These are phyloP conservation scores for Aaosphaeria pasadenensis DNA, from an alignment of 2,329 filamentous ascomycete genomes.

Conservation along the genomic window DNA sequence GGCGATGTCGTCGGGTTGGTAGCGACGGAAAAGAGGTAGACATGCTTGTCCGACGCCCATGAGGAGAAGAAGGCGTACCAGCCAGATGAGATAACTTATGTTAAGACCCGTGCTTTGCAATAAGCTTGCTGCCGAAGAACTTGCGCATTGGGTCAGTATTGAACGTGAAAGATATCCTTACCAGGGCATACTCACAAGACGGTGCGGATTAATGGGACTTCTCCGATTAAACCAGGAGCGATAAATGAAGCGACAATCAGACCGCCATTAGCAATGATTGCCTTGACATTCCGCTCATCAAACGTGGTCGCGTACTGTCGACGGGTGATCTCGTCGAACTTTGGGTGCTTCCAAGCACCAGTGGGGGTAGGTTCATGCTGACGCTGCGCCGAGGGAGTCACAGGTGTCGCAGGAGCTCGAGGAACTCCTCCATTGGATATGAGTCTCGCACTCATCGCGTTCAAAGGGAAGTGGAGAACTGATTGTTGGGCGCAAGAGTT, in stretches of 20 bases:
- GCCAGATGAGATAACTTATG: conserved; percentile 38
- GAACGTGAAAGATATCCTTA: not conserved
- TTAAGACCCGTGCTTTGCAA: too few species aligned
- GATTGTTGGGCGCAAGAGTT: too few species aligned
- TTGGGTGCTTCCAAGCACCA: conserved; percentile 88
- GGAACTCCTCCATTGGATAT: conserved; percentile 8
- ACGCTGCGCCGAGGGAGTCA: conserved; percentile 22
- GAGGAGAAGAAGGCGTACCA: conserved; percentile 53
- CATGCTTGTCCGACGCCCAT: conserved; percentile 68
- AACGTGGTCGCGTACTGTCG: conserved; percentile 78
- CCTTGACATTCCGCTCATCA: conserved; percentile 70
- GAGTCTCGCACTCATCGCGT: too few species aligned
- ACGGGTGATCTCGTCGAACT: conserved; percentile 79
- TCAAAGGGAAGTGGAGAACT: too few species aligned
- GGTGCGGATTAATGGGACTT: conserved; percentile 1
- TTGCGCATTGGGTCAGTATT: too few species aligned
- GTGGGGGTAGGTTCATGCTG: conserved; percentile 40
- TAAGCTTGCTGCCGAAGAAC: conserved; percentile 7
- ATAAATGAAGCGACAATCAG: conserved; percentile 52
- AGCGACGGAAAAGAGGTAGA: conserved; percentile 66
- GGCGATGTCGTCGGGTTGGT: conserved; percentile 65
- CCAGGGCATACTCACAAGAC: conserved; percentile 12
- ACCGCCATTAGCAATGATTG: conserved; percentile 65
- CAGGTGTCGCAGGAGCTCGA: conserved; percentile 11
- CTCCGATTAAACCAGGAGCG: conserved; percentile 14